Base-by-base conservation (phyloP, 1,139 yeast species). In the Taiozyma sp. region DNA sequence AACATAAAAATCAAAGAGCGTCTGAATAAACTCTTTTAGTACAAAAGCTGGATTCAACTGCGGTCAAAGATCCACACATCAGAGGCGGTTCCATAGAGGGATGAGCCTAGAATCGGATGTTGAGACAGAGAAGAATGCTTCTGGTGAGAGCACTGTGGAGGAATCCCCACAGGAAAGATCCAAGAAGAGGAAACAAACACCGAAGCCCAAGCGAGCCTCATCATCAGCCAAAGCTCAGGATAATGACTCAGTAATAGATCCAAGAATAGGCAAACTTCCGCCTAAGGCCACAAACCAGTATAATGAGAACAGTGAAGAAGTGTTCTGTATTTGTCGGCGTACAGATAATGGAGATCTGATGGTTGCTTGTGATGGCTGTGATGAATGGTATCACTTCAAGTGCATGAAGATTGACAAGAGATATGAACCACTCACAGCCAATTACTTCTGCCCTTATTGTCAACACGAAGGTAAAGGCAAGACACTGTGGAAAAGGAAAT, bases 281-380 rank as follows among this genome's bases (percentile, higher is more conserved):
- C 45, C 47, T 9, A 30, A 43, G 6, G 14, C 47, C 3, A 37
- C 32, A 1, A 16, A 45, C 6, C 47, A 53, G n/a, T 65, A 60
- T 46, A 61, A 66, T 32, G 51, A 45, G 3, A 62, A 66, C 6
- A 67, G 81, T 45, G 86, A 83, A 55, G 93, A 85, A 54, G 70
- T 88, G 11, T 90, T 76, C 61, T 91, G 98, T 65, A 70, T 84
- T 0, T 91, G 98, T 65, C 75, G 95, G 43, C 78, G 77, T 53
- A 87, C 91, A 0, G 97, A 91, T 62, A 74, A 76, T 54, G 95
- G 93, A 2, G 87, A 87, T 65, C 65, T 85, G 55, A 90, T 90
- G 97, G 86, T 91, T 24, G 90, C 88, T 0, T 91, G 98, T 65
- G 97, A 90, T 65, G 91, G 89, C 8, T 91, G 98, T 68, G 97